phyloP scores from a whole-genome alignment of 345 rosid species.

The Pugionium cornutum region DNA sequence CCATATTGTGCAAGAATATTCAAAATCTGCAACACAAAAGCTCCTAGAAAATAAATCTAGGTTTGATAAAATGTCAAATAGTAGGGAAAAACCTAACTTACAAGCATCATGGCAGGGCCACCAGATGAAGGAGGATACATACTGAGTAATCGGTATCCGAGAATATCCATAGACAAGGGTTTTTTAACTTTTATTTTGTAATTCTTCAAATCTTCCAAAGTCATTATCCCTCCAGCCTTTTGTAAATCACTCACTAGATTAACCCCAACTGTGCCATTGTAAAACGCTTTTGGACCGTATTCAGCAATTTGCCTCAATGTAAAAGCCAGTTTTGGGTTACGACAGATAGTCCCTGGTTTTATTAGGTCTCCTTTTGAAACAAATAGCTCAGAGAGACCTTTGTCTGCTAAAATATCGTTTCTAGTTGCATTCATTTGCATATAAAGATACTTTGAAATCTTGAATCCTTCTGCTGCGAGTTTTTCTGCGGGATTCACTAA shows the following conservation, averaged over 20 bases:
- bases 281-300: slow-evolving; percentile 44
- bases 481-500: slow-evolving; percentile 47
- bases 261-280: slow-evolving; percentile 52
- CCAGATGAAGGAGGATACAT: slow-evolving; percentile 57
- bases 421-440: slow-evolving; percentile 44
- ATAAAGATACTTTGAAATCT: slow-evolving; percentile 46
- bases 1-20: slow-evolving; percentile 50
- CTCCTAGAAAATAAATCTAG: not conserved
- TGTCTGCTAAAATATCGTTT: slow-evolving; percentile 44
- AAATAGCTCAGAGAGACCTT: slow-evolving; percentile 46
- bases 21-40: slow-evolving; percentile 39
- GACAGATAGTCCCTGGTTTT: slow-evolving; percentile 35
- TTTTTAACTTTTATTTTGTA: slow-evolving; percentile 46
- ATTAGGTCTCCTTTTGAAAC: slow-evolving; percentile 44
- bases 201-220: slow-evolving; percentile 46
- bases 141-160: slow-evolving; percentile 46
- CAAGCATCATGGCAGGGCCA: not conserved
- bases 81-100: not conserved
- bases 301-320: slow-evolving; percentile 33
- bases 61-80: not conserved
- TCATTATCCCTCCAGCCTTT: slow-evolving; percentile 55
- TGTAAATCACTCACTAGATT: slow-evolving; percentile 45
- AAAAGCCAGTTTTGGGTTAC: slow-evolving; percentile 28
- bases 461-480: slow-evolving; percentile 45
- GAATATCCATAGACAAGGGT: slow-evolving; percentile 42